Evolutionary conservation across 2,329 filamentous ascomycete species (phyloP).

Genomic region (Colletotrichum aenigma): DNA sequence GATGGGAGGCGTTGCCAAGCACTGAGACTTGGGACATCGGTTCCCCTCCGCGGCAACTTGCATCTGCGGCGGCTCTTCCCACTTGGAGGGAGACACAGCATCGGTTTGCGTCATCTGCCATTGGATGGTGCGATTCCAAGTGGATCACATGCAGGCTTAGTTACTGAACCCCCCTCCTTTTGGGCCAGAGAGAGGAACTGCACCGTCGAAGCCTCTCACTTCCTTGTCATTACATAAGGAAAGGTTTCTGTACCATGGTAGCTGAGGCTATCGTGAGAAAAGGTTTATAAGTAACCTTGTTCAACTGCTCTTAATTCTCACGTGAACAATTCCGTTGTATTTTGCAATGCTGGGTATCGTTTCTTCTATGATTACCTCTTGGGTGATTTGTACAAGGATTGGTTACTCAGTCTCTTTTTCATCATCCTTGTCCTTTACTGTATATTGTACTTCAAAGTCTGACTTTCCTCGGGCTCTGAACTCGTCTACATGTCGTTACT

Average conservation of each 20-base stretch:
- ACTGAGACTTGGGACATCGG: neutral
- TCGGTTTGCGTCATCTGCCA: neutral
- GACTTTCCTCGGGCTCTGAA: too few relatives aligned
- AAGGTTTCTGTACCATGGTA: neutral
- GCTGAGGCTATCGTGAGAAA: neutral
- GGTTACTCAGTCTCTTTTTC: too few relatives aligned
- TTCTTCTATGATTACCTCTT: too few relatives aligned
- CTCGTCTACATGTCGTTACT: too few relatives aligned
- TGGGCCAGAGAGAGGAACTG: neutral
- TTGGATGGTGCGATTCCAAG: conserved; percentile 1
- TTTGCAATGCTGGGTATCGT: too few relatives aligned
- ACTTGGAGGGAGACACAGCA: neutral
- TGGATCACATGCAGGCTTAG: conserved; percentile 8
- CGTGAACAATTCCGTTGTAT: too few relatives aligned
- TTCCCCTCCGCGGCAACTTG: neutral
- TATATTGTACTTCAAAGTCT: too few relatives aligned
- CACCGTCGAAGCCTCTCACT: neutral
- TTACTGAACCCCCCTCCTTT: neutral
- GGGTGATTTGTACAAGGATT: too few relatives aligned
- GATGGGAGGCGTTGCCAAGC: neutral
- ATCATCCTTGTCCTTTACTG: too few relatives aligned
- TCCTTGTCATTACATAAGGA: neutral
- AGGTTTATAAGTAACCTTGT: too few relatives aligned
- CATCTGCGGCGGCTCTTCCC: neutral
- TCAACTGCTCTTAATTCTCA: too few relatives aligned